A percentile compares a stretch with the other conserved stretches of the same genome.
Evolutionary conservation across 108 stramenopile genomes (phyloP).

Genomic region (Skeletonema grethae): DNA sequence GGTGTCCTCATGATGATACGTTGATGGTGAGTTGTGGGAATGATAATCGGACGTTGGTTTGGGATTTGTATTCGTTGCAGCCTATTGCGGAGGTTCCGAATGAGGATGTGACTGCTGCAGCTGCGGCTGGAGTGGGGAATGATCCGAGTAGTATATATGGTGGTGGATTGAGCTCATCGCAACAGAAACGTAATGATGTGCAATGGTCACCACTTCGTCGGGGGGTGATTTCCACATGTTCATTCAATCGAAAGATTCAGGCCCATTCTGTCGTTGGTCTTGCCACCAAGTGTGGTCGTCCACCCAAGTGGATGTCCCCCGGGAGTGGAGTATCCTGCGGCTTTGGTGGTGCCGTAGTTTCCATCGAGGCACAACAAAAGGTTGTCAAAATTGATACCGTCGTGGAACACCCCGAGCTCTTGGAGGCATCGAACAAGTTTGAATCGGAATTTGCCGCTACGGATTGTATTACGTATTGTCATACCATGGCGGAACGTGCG

Average conservation of each 20-base stretch:
- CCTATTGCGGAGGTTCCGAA: constrained; percentile 91
- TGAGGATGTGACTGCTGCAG: constrained; percentile 36
- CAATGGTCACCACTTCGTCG: constrained; percentile 91
- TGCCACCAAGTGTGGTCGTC: constrained; percentile 73
- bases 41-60: constrained; percentile 95
- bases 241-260: constrained; percentile 96
- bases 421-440: constrained; percentile 60
- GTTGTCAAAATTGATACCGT: constrained; percentile 58
- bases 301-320: constrained; percentile 96
- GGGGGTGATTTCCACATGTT: constrained; percentile 89
- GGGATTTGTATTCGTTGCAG: constrained; percentile 89
- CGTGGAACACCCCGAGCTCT: constrained; percentile 74
- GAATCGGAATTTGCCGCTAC: constrained; percentile 64
- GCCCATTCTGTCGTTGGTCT: constrained; percentile 83
- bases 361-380: constrained; percentile 40
- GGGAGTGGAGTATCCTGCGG: constrained; percentile 85
- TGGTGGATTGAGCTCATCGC: constrained; percentile 67
- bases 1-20: constrained; percentile 96
- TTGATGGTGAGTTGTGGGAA: constrained; percentile 87
- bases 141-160: constrained; percentile 42
- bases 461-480: constrained; percentile 77
- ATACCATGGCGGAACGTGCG: constrained; percentile 50
- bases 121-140: neutral
- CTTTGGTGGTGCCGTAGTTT: constrained; percentile 90
- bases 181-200: constrained; percentile 82